Base-by-base conservation (phyloP, 2,329 filamentous ascomycete species). In the Hymenoscyphus albidus region DNA sequence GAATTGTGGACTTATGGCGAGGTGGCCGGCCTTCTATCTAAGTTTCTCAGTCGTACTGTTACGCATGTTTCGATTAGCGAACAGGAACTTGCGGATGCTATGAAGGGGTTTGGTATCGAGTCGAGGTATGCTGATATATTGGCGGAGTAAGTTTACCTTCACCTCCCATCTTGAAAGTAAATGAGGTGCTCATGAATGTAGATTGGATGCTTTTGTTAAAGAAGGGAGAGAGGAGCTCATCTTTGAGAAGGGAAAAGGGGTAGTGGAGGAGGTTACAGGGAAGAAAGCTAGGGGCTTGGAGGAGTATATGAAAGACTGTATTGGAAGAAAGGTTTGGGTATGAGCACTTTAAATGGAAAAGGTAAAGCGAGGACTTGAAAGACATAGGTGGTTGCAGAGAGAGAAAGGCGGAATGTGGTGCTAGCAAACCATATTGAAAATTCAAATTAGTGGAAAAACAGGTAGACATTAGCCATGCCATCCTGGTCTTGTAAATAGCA, bases 1-100 rank as follows among this genome's bases (percentile, higher is more conserved):
- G 73, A 76, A 38, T 62, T 74, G 1, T 68, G 76, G 40, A 74
- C 70, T 22, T 74, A 77, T 63, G 74, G 75, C 61, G 70, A 78
- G 44, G 72, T 74, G 2, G 68, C 67, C 14, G 57, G 44, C 3
- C 63, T 71, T 14, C 51, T 71, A 1, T 68, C 62, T 10, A 42
- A 58, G 13, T 62, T 66, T 55, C 58, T 71, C 9, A 64, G 63
- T 2, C 59, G 68, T 0, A 64, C 64, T 16, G 68, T 71, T 16
- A 64, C 57, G 2, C 70, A 72, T 44, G 59, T 68, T 1, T 65
- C 67, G 13, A 65, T 71, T 44, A 65, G 22, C 0, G 66, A 71
- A 61, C 60, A 61, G 38, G 44, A 70, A 40, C 38, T 68, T 5
- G 62, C 58, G 4, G 55, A 56, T 16, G 68, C 39, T 2, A 62